A percentile compares a stretch with the other conserved stretches of the same genome.
Conservation (phyloP, 176 grass and related monocot species). For the Metroxylon sagu region DNA sequence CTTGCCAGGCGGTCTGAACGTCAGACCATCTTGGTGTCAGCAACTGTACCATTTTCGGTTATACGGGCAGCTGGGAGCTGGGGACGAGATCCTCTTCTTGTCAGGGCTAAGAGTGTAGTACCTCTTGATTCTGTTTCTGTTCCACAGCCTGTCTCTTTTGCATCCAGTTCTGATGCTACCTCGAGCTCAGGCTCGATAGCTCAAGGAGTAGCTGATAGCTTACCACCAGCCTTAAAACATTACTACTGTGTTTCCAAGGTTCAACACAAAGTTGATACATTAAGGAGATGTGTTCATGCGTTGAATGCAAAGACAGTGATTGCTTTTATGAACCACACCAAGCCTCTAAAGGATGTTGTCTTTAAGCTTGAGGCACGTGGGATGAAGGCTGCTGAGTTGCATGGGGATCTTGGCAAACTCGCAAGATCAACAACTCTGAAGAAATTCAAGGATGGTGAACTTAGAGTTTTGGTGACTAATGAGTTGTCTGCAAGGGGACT, state of each 20-base stretch:
- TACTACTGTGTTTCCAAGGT: conserved; percentile 72
- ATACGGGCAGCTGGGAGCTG: conserved; percentile 81
- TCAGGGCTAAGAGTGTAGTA: conserved; percentile 71
- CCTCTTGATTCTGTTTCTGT: conserved; percentile 49
- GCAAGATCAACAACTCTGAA: conserved; percentile 73
- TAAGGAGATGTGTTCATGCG: conserved; percentile 79
- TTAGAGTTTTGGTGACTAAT: conserved; percentile 84
- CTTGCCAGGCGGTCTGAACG: conserved; percentile 62
- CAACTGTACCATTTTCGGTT: conserved; percentile 88
- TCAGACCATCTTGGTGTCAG: conserved; percentile 83
- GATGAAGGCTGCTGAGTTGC: conserved; percentile 66
- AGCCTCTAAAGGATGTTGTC: conserved; percentile 91
- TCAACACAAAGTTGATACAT: conserved; percentile 87
- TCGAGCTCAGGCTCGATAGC: conserved; percentile 33
- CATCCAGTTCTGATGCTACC: conserved; percentile 24
- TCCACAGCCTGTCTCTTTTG: conserved; percentile 13
- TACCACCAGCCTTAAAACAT: conserved; percentile 70
- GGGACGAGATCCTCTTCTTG: conserved; percentile 69
- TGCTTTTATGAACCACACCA: conserved; percentile 88
- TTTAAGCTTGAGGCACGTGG: conserved; percentile 89
- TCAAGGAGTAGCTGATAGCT: conserved; percentile 68
- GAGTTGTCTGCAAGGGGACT: conserved; percentile 82
- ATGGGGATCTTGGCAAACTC: conserved; percentile 86
- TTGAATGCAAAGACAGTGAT: conserved; percentile 71
- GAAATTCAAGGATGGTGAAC: conserved; percentile 72